Evolutionary conservation across 2,329 filamentous ascomycete genomes (phyloP), one percentile per base, ranked within the genome.

Genomic region (Colletotrichum musae): DNA sequence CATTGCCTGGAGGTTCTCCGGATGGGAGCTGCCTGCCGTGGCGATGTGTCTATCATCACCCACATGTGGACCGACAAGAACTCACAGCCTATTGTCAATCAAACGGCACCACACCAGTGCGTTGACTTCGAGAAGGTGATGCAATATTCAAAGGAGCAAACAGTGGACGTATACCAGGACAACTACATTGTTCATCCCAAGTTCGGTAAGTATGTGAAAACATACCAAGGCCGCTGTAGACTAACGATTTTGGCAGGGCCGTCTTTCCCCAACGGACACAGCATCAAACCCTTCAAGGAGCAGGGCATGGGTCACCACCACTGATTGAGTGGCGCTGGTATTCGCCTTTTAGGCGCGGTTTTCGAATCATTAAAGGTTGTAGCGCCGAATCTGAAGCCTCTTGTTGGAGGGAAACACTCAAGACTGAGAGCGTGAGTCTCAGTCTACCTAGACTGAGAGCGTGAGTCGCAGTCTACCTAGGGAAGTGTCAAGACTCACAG

Each of bases 51-150:
- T 36, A 70, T 70, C 48, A 68, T 70, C 39, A 70, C 68, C 5
- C 68, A 70, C 39, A 70, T 70, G 68, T 70, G 68, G 68, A 64
- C 64, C n/a, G 68, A 70, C 36, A 64, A 68, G 21, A 64, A 70
- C 24, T 58, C 68, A 13, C 64, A 68, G 10, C 68, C 64, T 7
- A 70, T 70, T 21, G 68, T 70, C 26, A 70, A 70, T 28, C 68
- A 70, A 21, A 70, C 68, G 7, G 68, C 68, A 28, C 68, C 68
- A 6, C 68, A 70, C 13, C 68, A 70, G 16, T 70, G 68, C n/a
- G 13, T 70, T 12, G 41, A 68, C 24, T 70, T 70, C 28, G 28
- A 45, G 24, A 28, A 58, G 45, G 53, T 70, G 6, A 70, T 68
- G 58, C 58, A 70, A 1, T 70, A 70, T 36, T 67, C 68, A 6